Base-by-base conservation (phyloP, 2,329 filamentous ascomycete genomes). In the Colletotrichum spaethianum region DNA sequence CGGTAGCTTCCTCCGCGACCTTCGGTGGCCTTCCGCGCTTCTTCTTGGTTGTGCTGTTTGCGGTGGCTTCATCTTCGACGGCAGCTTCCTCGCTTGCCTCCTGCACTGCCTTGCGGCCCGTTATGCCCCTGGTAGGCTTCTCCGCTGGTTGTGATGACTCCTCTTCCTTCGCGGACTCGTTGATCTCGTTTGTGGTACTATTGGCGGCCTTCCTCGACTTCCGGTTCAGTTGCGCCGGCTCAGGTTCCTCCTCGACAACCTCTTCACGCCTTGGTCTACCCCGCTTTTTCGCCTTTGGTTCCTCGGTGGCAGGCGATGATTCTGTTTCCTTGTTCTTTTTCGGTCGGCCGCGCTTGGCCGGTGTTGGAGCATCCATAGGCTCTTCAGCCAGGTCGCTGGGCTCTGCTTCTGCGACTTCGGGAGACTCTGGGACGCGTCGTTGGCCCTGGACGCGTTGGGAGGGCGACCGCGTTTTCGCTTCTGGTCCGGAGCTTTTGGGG, bases 401-500 rank as follows among this genome's bases (percentile, higher is more conserved):
- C 48, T 66, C 60, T 31, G 74, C 66, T 46, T 77, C 75, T 48
- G 44, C 42, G 50, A 74, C 65, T 56, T 60, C 73, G 52, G 53
- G 75, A 75, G 59, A 77, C 77, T 77, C 77, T 77, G 80, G 70
- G 72, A 72, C 60, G 52, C 67, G 73, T 67, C 65, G 40, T 66
- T 69, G 33, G 78, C 70, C 73, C 79, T 82, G 67, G 82, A 81
- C 83, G 83, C 83, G 83, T 82, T 83, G 40, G 82, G 76, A 16
- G 81, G 82, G 50, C 82, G 80, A 65, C 83, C 83, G 77, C 84
- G 84, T 76, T 85, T 86, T 74, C 84, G 84, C 75, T 83, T 84
- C 64, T 79, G 80, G 36, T 75, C 79, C 79, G 52, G 48, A 23
- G 55, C n/a, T 61, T 73, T 74, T 33, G 71, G 60, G 20, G 73